Percentiles rank a stretch among this genome's conserved stretches.
Conservation (phyloP, 164 flowering plant genomes). For the Berberis vulgaris region DNA sequence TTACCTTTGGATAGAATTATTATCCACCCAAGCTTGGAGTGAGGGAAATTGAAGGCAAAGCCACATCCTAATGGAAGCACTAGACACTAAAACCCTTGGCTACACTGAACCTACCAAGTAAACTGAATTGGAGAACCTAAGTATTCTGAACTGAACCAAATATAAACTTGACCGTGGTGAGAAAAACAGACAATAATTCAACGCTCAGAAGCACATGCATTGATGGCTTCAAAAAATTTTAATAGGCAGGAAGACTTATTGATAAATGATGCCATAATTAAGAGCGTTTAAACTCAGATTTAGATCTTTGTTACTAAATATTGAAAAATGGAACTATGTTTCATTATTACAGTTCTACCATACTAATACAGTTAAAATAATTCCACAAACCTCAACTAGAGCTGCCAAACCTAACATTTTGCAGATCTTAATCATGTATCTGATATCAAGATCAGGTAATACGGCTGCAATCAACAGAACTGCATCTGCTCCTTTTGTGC, state of each 20-base stretch:
- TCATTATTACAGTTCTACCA: too few species aligned
- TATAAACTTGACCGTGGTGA: not conserved
- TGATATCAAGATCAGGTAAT: slow-evolving; percentile 81
- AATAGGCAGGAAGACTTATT: too few species aligned
- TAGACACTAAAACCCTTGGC: too few species aligned
- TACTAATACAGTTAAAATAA: not conserved
- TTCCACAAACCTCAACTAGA: slow-evolving; percentile 74
- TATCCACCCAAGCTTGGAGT: not conserved
- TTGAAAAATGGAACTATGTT: too few species aligned
- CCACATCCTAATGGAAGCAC: too few species aligned
- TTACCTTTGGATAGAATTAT: not conserved
- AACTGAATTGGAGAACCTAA: not conserved
- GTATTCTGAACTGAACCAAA: too few species aligned
- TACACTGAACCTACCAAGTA: not conserved
- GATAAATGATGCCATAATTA: too few species aligned
- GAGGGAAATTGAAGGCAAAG: too few species aligned
- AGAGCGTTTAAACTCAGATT: too few species aligned
- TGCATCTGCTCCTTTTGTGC: slow-evolving; percentile 98
- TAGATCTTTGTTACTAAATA: too few species aligned
- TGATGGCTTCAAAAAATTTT: too few species aligned
- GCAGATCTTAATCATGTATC: slow-evolving; percentile 83
- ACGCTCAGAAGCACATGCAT: not conserved
- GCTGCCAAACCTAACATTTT: slow-evolving; percentile 74
- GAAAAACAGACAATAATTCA: not conserved
- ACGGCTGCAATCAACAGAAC: slow-evolving; percentile 89